Evolutionary conservation across 2,329 filamentous ascomycete genomes (phyloP), one percentile per base, ranked within the genome.

Genomic region (Xylaria multiplex): DNA sequence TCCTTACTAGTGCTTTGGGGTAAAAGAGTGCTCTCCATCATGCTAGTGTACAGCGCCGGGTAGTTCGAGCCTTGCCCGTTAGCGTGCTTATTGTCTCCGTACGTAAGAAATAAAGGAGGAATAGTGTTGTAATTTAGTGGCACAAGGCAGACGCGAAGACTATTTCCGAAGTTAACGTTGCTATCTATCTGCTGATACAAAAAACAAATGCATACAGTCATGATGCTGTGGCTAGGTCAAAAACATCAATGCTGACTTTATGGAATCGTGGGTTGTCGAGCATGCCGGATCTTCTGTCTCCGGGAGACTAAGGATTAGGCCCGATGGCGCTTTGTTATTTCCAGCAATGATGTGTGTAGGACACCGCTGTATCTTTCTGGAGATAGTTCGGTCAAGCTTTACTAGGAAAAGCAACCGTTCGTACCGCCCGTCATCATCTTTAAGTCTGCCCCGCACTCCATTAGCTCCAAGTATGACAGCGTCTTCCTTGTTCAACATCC

Each of bases 131-230:
- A 22, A 54, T 37, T 40, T 57, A 50, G 60, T 57, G 49, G 27
- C 27, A 27, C 27, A 27, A 64, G 56, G 48, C 24, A 60, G 50
- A 19, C 11, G 54, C 49, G 56, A 64, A 37, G 55, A 37, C 19
- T 19, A 56, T 9, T 8, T 7, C 30, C 6, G 16, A 53, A 13
- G 19, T 35, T 11, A 27, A 45, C 22, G 24, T 57, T 60, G 42
- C 22, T 48, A 42, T 63, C 54, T 22, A 22, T 22, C n/a, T 37
- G 11, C 43, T 37, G 14, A 32, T 14, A 7, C 35, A 32, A n/a
- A 19, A 5, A 35, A 53, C 16, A 40, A 52, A 46, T 50, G 58
- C 30, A 24, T 13, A 22, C n/a, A 19, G 22, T 46, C 42, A 62
- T 14, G 42, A 61, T 37, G 11, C 5, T 27, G 43, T 8, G 37